Conservation (phyloP, 2,329 filamentous ascomycete genomes). For the Alternaria brassicicola region DNA sequence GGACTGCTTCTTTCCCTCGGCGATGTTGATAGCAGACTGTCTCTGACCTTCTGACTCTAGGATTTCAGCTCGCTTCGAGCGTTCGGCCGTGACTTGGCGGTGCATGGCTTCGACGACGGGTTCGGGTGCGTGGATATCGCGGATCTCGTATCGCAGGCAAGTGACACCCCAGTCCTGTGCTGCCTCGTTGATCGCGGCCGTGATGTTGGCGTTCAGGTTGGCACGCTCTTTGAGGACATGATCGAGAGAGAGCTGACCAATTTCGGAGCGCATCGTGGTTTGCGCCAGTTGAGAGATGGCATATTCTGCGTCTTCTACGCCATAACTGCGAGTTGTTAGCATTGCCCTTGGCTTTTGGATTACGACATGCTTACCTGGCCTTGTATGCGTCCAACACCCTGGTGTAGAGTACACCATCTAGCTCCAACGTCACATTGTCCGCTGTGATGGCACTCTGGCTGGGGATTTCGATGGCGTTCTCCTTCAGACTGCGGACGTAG, state of each 20-base stretch:
- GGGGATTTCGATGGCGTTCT: slow-evolving; percentile 93
- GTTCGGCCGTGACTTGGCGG: slow-evolving; percentile 94
- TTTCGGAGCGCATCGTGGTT: slow-evolving; percentile 98
- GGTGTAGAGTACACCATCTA: slow-evolving; percentile 95
- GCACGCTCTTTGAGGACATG: slow-evolving; percentile 97
- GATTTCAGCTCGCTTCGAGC: slow-evolving; percentile 96
- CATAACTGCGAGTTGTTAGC: slow-evolving; percentile 68
- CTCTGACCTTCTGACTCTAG: slow-evolving; percentile 95
- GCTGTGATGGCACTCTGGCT: slow-evolving; percentile 98
- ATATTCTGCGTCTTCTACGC: slow-evolving; percentile 97
- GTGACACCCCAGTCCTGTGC: slow-evolving; percentile 96
- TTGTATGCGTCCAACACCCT: slow-evolving; percentile 98
- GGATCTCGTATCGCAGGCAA: slow-evolving; percentile 95
- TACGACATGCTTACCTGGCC: slow-evolving; percentile 69
- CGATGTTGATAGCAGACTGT: slow-evolving; percentile 98
- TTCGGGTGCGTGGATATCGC: slow-evolving; percentile 94
- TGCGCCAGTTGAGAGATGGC: slow-evolving; percentile 97
- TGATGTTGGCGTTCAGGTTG: slow-evolving; percentile 96
- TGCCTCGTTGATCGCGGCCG: slow-evolving; percentile 97
- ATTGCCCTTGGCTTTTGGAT: not conserved
- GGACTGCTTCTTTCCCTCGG: slow-evolving; percentile 94
- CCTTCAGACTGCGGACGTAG: slow-evolving; percentile 97
- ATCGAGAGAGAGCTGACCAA: slow-evolving; percentile 93
- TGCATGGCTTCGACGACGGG: slow-evolving; percentile 98
- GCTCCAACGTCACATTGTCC: slow-evolving; percentile 95